Percentiles rank a stretch among this genome's conserved stretches.
phyloP scores from a whole-genome alignment of 805 yeast species.

The Wickerhamiella allomyrinae region DNA sequence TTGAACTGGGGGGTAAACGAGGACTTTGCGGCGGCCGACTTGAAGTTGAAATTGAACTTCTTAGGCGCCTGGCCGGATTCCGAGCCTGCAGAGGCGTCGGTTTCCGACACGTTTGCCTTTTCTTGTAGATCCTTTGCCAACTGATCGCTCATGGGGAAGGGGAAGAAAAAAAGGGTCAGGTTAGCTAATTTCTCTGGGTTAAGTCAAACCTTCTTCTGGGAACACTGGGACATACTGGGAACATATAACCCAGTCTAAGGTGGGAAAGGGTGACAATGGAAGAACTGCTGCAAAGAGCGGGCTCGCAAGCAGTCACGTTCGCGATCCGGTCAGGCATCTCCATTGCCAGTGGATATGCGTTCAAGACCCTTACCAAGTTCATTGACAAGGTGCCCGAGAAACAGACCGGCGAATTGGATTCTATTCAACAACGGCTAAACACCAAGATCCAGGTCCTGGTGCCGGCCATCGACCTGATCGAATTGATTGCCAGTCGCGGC shows the following conservation, averaged over 20 bases:
- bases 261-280: not conserved
- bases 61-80: constrained; percentile 11
- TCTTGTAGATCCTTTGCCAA: constrained; percentile 18
- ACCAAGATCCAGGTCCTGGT: constrained; percentile 47
- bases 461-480: constrained; percentile 53
- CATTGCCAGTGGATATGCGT: constrained; percentile 58
- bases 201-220: too few species aligned
- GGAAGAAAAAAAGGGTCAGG: not conserved
- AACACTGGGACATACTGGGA: too few species aligned
- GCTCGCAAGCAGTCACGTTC: constrained; percentile 65
- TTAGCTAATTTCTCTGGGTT: too few species aligned
- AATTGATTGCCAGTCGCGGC: constrained; percentile 30
- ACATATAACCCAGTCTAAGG: too few species aligned
- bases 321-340: constrained; percentile 67
- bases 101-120: constrained; percentile 16
- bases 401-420: constrained; percentile 34
- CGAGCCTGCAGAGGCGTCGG: constrained; percentile 6
- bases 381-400: constrained; percentile 29
- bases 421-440: constrained; percentile 33
- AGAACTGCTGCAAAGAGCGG: constrained; percentile 30
- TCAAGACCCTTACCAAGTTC: constrained; percentile 44
- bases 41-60: constrained; percentile 19
- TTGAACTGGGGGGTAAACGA: constrained; percentile 11
- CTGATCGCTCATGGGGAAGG: constrained; percentile 15
- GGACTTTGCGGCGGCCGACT: constrained; percentile 10